Evolutionary conservation across 1,284 basidiomycete species (phyloP), one percentile per base, ranked within the genome.

Genomic region (Chalciporus sp.): DNA sequence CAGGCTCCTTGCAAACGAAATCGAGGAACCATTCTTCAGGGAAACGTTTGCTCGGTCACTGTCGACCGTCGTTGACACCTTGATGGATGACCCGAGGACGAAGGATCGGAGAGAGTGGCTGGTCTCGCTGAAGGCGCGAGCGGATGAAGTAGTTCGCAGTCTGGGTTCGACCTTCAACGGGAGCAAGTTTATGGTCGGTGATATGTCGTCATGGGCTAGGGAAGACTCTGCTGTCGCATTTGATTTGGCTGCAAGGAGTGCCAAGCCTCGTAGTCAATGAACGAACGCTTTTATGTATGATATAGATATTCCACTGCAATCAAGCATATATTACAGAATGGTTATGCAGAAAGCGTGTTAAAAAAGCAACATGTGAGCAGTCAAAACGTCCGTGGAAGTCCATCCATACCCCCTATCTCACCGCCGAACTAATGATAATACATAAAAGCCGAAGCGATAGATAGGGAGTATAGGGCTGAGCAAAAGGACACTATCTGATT

Each of bases 1-100:
- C 4, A 48, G 51, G 14, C 58, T 76, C 44, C 59, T 69, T 27
- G 45, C 37, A 46, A 51, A 58, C 42, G 19, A 48, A 19, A 45
- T 11, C 3, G 47, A 51, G 7, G 52, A 53, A 9, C 51, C 60
- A 11, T 72, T 67, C 48, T 60, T 63, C 51, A 67, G 65, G 16
- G 62, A 64, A 6, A 72, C 64, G 37, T 66, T 73, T 42, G 57
- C 67, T 17, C 56, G 49, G 37, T 58, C 70, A 11, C 35, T 73
- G 20, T 49, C 35, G 12, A 42, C 45, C 11, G 41, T 57, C 26
- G 37, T 61, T 27, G 53, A 57, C 11, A 59, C 37, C 42, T 37
- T 67, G 29, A 28, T 60, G 35, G 57, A 53, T 49, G 68, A 68
- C 29, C 52, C 61, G 11, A 56, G 55, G 17, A 63, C 23, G 10